phyloP scores from a whole-genome alignment of 1,284 basidiomycete species.

The Grifola frondosa region DNA sequence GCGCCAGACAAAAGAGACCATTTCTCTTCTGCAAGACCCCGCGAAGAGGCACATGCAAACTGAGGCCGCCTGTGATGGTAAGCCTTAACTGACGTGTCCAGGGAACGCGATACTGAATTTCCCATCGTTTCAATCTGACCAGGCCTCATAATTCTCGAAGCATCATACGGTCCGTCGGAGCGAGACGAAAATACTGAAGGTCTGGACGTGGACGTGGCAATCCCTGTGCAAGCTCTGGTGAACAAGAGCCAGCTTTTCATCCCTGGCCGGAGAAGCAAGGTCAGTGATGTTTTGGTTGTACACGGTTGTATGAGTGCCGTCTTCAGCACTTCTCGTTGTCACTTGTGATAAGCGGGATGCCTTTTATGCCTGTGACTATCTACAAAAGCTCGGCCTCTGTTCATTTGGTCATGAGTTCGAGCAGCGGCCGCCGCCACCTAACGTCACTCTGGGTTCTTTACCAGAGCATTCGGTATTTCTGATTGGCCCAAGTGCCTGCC shows the following conservation, averaged over 20 bases:
- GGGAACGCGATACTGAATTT: slow-evolving; percentile 22
- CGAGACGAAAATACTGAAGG: slow-evolving; percentile 50
- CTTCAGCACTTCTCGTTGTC: no score
- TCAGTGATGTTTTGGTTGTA: slow-evolving; percentile 29
- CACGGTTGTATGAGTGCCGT: no score
- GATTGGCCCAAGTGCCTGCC: no score
- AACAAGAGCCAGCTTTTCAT: slow-evolving; percentile 78
- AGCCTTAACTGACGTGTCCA: slow-evolving; percentile 5
- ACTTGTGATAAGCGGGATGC: no score
- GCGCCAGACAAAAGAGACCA: slow-evolving; percentile 55
- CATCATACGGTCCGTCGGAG: slow-evolving; percentile 63
- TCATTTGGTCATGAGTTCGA: no score
- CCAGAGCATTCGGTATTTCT: no score
- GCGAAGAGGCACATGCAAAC: slow-evolving; percentile 45
- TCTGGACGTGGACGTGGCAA: slow-evolving; percentile 72
- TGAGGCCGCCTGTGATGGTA: slow-evolving; percentile 36
- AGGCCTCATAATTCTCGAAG: slow-evolving; percentile 76
- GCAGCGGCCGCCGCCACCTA: no score
- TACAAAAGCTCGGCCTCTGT: no score
- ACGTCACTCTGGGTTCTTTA: no score
- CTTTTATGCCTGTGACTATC: no score
- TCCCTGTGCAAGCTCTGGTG: slow-evolving; percentile 82
- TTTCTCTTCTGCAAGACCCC: slow-evolving; percentile 42
- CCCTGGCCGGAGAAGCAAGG: slow-evolving; percentile 70
- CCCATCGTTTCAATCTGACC: background rate